Base-by-base conservation (phyloP, 352 stramenopile genomes). In the Thraustotheca clavata region DNA sequence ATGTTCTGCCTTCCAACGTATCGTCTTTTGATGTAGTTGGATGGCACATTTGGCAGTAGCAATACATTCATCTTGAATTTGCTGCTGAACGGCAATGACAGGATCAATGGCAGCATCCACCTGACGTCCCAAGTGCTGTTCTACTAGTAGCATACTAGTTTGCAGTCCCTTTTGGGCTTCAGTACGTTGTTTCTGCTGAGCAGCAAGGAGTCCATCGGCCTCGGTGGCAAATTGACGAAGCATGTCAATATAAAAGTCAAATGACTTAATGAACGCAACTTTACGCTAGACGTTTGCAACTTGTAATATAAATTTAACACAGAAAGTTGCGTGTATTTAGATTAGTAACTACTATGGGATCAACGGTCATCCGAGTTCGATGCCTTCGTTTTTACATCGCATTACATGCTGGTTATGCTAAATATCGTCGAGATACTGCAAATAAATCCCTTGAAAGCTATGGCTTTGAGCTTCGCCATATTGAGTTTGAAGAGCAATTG, bases 1-100 rank as follows among this genome's bases (percentile, higher is more conserved):
- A 41, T 62, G 43, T 32, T 62, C 55, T 26, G 55, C 55, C 26
- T 50, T 62, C 55, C 55, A 62, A 18, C 55, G 55, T 24, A 62
- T 48, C 16, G 55, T 62, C 35, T 62, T 62, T 50, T 62, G 55
- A 22, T 62, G 55, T 18, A 50, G 43, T 41, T 34, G n/a, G 12
- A 62, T 41, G 35, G 39, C 31, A 41, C 43, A 48, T 31, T 62
- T 62, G 8, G 31, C 55, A 38, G 52, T 49, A 5, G 31, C 55
- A 0, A 62, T 18, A 32, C 55, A 62, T 32, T 62, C 55, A 41
- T 62, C 55, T 27, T 62, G 31, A 31, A 62, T 12, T 12, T n/a
- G 31, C 4, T 36, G 55, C 35, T 62, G 55, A 6, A 16, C 52
- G 3, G 55, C 38, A 38, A 62, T 29, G 40, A 62, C 43, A 26